Evolutionary conservation across 305 asterid species (phyloP), one percentile per base, ranked within the genome.

Genomic region (Withania somnifera): DNA sequence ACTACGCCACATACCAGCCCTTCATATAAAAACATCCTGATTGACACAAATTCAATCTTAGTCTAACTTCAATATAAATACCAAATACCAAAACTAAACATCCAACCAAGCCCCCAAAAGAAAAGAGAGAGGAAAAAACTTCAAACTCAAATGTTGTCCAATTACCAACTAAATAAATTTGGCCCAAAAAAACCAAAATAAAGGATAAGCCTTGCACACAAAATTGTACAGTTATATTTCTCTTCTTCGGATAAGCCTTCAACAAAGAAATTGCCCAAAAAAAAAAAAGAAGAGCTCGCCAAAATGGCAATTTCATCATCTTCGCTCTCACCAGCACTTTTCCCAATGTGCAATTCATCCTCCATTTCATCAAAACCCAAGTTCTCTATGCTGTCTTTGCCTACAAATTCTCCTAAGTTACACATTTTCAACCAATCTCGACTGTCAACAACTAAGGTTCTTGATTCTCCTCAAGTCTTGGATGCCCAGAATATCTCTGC

Each of bases 391-490:
- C 81, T 89, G 10, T 85, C 91, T 67, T 84, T 91, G 81, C 89
- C 88, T 64, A 78, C 87, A 11, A 88, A 84, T 84, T 63, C 89
- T 26, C 68, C 88, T 0, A 92, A 85, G 66, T 75, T 87, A 19
- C 84, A 77, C 20, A 22, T 87, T 58, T 80, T 85, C 82, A 91
- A 88, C 73, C 89, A 89, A 81, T 85, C 89, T 61, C 87, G 91
- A 64, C 19, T 87, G 47, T 87, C 90, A 26, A 67, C 88, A 77
- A 87, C 95, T 1, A 88, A 85, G 85, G 56, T 89, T 54, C 80
- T 79, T 81, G 97, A 95, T 77, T 94, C 90, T 77, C 93, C 98
- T 47, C 95, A 93, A 82, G 95, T 83, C 6, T 53, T 94, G 87
- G 97, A 90, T 11, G 53, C 92, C 54, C 58, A 15, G 84, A 81